Percentiles rank a stretch among this genome's conserved stretches.
These are phyloP conservation scores for Gynochthodes officinalis DNA, from an alignment of 257 asterid species.

Conservation along the genomic window DNA sequence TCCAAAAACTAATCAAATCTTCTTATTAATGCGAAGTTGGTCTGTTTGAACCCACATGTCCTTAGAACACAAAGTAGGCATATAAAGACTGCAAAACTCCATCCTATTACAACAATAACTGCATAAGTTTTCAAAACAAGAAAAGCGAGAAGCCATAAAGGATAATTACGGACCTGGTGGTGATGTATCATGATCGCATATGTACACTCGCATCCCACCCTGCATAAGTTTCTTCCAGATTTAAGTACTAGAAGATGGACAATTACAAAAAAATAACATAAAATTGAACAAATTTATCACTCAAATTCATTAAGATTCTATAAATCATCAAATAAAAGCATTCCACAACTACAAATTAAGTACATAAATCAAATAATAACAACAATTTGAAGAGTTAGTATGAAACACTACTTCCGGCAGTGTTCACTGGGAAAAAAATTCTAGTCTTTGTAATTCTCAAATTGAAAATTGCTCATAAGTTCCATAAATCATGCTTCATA, in stretches of 20 bases:
- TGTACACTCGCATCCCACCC: constrained; percentile 73
- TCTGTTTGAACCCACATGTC: not conserved
- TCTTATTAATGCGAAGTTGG: not conserved
- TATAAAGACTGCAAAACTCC: not conserved
- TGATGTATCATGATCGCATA: constrained; percentile 72
- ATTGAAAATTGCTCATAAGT: not conserved
- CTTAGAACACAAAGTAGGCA: not conserved
- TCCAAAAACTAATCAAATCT: not conserved
- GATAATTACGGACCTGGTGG: constrained; percentile 67
- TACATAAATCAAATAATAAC: not conserved
- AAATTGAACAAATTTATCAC: not conserved
- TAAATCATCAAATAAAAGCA: not conserved
- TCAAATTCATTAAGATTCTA: not conserved
- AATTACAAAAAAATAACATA: not conserved
- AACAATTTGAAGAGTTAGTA: not conserved
- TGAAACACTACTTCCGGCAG: not conserved
- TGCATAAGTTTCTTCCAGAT: constrained; percentile 40
- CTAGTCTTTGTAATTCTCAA: not conserved
- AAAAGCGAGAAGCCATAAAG: not conserved
- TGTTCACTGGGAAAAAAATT: not conserved
- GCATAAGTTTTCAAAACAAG: not conserved
- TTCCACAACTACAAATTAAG: not conserved
- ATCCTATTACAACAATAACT: not conserved
- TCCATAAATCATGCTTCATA: not conserved
- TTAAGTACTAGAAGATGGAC: constrained; percentile 10